Evolutionary conservation across 805 yeast species (phyloP), one percentile per base, ranked within the genome.

Genomic region (Ascoidea rubescens): DNA sequence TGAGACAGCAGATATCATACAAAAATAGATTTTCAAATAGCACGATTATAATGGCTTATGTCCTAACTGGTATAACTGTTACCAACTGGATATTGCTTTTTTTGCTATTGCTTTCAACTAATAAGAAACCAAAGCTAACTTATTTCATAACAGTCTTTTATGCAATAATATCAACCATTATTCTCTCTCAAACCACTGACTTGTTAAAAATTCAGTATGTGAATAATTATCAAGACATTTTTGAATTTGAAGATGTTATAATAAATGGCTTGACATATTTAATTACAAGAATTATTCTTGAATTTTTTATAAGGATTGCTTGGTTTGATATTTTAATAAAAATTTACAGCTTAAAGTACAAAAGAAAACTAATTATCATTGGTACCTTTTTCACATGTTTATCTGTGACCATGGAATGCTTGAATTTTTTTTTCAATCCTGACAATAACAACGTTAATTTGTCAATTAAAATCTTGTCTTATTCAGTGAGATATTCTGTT

Each of bases 11-110:
- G 14, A 37, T 10, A 37, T 37, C 14, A 37, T 37, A 37, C 14
- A 37, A 37, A 10, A 53, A 55, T 45, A 17, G 48, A 10, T 58
- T 48, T 53, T 57, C 55, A 69, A 61, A 47, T 65, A 58, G 54
- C 64, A 68, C 33, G 14, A 52, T 55, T 10, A 14, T 48, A 21
- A 49, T 55, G 4, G 53, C 56, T 31, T 55, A 53, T 45, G 45
- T 54, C 4, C 45, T 55, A 16, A 48, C 51, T 28, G 54, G 47
- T 5, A 48, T 55, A 42, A 51, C 56, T 10, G 57, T 55, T 17
- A 50, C 56, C 14, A 45, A 51, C 5, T 55, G 57, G 57, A 48
- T 49, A 43, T 31, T 55, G 7, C 51, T 55, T 43, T 47, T 55
- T 30, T 48, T 55, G 14, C 48, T 55, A 16, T 45, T 53, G 8